A percentile compares a stretch with the other conserved stretches of the same genome.
These are phyloP conservation scores for Dendrobium huoshanense DNA, from an alignment of 106 monocot genomes.

Conservation along the genomic window DNA sequence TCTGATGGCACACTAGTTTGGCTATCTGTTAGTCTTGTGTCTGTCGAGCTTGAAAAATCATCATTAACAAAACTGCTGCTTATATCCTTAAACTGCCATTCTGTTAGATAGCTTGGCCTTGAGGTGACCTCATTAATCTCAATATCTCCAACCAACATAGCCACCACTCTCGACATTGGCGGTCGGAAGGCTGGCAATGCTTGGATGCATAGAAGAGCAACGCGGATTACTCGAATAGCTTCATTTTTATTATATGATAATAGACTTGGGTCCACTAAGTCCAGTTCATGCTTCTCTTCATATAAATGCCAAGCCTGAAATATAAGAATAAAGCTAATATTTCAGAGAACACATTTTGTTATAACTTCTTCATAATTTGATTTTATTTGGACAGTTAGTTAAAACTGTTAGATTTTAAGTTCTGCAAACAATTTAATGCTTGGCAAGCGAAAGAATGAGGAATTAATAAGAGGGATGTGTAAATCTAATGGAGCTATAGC, in stretches of 20 bases:
- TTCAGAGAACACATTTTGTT: not conserved
- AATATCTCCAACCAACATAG: conserved; percentile 73
- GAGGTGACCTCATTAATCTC: conserved; percentile 44
- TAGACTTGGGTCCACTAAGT: conserved; percentile 52
- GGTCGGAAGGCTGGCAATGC: conserved; percentile 57
- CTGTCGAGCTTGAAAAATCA: conserved; percentile 12
- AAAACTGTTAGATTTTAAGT: not conserved
- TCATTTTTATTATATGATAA: conserved; percentile 28
- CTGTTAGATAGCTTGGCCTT: conserved; percentile 67
- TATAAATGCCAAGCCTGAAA: conserved; percentile 64
- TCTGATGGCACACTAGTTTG: conserved; percentile 6
- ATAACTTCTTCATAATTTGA: not conserved
- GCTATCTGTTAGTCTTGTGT: conserved; percentile 2
- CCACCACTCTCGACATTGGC: conserved; percentile 77
- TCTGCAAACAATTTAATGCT: not conserved
- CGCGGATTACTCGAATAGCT: conserved; percentile 37
- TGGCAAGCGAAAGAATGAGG: not conserved
- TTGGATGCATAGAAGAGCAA: conserved; percentile 85
- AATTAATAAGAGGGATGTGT: not conserved
- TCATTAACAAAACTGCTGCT: conserved; percentile 20
- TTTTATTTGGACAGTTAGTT: no score
- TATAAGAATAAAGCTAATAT: not conserved
- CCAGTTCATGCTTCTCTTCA: conserved; percentile 43
- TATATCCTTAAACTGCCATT: conserved; percentile 60
- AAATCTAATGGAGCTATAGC: not conserved